Evolutionary conservation across 2,329 filamentous ascomycete genomes (phyloP).

Genomic region (Knoxdaviesia capensis): DNA sequence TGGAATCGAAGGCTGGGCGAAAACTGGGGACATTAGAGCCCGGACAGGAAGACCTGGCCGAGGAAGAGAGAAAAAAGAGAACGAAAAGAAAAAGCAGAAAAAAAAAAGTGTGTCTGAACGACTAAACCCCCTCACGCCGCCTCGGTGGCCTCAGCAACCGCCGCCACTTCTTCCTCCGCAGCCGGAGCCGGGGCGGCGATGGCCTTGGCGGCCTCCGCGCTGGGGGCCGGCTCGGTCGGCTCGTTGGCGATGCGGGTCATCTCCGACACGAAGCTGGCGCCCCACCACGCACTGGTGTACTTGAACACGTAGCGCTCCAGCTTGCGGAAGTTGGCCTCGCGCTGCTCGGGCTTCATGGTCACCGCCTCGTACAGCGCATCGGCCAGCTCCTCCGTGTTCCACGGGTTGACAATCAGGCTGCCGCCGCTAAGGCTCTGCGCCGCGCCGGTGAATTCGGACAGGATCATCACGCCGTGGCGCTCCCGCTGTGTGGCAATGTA

Average conservation of each 20-base stretch:
- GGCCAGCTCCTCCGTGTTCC: conserved; percentile 93
- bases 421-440: conserved; percentile 86
- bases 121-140: not conserved
- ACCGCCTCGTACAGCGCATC: conserved; percentile 91
- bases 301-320: conserved; percentile 91
- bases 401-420: conserved; percentile 91
- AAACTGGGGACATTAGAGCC: too few species aligned
- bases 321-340: conserved; percentile 73
- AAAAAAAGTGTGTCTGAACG: not conserved
- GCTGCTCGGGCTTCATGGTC: conserved; percentile 81
- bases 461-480: conserved; percentile 79
- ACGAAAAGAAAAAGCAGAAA: not conserved
- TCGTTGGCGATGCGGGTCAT: conserved; percentile 34
- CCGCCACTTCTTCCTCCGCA: too few species aligned
- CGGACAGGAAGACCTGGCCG: not conserved
- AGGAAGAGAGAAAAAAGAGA: not conserved
- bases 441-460: conserved; percentile 91
- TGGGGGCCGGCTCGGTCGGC: conserved; percentile 19
- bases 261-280: conserved; percentile 76
- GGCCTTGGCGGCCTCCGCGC: conserved; percentile 19
- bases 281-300: conserved; percentile 97
- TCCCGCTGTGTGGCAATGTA: conserved; percentile 90
- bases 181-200: too few species aligned
- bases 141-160: conserved; percentile 1
- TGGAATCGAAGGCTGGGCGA: too few species aligned